These are phyloP conservation scores for Russula dissimulans DNA, from an alignment of 768 basidiomycete species.

Conservation along the genomic window DNA sequence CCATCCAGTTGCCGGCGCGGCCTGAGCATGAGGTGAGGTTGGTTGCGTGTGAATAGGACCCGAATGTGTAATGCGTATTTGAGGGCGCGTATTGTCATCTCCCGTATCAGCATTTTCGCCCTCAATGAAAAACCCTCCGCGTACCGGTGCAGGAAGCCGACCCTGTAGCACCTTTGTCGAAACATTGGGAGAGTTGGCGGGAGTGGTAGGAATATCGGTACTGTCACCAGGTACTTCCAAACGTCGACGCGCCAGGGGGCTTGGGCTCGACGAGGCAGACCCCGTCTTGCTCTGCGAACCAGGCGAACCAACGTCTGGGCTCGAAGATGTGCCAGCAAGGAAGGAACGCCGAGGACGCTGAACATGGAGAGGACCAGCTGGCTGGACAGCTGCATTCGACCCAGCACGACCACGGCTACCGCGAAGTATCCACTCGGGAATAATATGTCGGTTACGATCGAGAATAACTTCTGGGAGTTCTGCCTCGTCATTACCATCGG, in stretches of 20 bases:
- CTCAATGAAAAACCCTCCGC: conserved; percentile 6
- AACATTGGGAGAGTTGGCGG: conserved; percentile 38
- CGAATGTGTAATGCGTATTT: conserved; percentile 33
- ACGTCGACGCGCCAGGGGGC: conserved; percentile 34
- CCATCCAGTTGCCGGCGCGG: conserved; percentile 32
- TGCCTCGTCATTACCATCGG: conserved; percentile 39
- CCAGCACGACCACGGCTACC: conserved; percentile 36
- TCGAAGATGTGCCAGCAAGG: conserved; percentile 52
- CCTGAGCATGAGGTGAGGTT: neutral
- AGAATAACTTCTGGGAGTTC: conserved; percentile 93
- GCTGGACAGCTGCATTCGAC: conserved; percentile 33
- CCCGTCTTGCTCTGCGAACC: conserved; percentile 8
- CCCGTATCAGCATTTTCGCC: conserved; percentile 25
- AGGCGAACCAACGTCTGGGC: conserved; percentile 49
- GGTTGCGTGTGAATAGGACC: conserved; percentile 13
- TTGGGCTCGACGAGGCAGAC: conserved; percentile 27
- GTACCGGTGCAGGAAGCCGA: conserved; percentile 2
- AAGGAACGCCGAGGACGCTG: conserved; percentile 36
- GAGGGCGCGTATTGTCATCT: conserved; percentile 23
- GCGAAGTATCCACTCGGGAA: conserved; percentile 85
- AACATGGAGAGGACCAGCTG: conserved; percentile 24
- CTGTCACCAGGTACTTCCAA: conserved; percentile 31
- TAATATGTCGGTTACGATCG: conserved; percentile 90
- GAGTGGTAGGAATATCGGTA: conserved; percentile 36
- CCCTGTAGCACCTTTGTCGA: conserved; percentile 2